These are phyloP conservation scores for Atkinsonella hypoxylon DNA, from an alignment of 2,329 filamentous ascomycete genomes.

Conservation along the genomic window DNA sequence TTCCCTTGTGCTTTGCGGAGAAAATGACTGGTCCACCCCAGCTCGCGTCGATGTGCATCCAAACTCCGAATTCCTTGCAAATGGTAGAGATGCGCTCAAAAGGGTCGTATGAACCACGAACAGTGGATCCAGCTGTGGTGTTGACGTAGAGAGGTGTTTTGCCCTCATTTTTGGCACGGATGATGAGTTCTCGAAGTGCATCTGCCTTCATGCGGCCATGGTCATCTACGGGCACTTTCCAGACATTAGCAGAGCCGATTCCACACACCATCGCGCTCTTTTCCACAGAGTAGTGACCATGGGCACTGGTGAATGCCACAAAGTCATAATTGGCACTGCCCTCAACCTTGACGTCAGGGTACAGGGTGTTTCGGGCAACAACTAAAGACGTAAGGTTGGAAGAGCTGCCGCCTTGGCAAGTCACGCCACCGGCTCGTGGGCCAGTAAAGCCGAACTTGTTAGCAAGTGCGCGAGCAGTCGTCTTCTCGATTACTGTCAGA, in stretches of 20 bases:
- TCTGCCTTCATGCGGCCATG: conserved; percentile 58
- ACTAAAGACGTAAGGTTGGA: conserved; percentile 80
- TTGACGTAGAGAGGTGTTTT: conserved; percentile 90
- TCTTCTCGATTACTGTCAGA: conserved; percentile 77
- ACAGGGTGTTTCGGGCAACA: conserved; percentile 77
- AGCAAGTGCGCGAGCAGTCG: conserved; percentile 62
- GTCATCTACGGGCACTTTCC: conserved; percentile 61
- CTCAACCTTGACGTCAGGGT: conserved; percentile 59
- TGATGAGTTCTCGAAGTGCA: conserved; percentile 51
- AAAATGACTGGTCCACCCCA: conserved; percentile 87
- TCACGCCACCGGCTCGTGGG: conserved; percentile 59
- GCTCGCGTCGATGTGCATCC: conserved; percentile 86
- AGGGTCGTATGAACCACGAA: conserved; percentile 80
- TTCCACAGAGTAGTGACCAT: conserved; percentile 90
- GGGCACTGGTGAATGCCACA: conserved; percentile 74
- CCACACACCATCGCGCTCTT: conserved; percentile 90
- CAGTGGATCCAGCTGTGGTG: conserved; percentile 88
- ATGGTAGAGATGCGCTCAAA: conserved; percentile 58
- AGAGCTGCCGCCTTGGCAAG: conserved; percentile 69
- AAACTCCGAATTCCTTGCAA: conserved; percentile 61
- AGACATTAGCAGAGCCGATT: conserved; percentile 63
- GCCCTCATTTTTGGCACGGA: conserved; percentile 49
- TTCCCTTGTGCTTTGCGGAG: conserved; percentile 46
- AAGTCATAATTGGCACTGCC: conserved; percentile 59
- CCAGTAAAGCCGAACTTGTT: conserved; percentile 64